Conservation (phyloP, 2,329 filamentous ascomycete genomes). For the Pseudogymnoascus sp. region DNA sequence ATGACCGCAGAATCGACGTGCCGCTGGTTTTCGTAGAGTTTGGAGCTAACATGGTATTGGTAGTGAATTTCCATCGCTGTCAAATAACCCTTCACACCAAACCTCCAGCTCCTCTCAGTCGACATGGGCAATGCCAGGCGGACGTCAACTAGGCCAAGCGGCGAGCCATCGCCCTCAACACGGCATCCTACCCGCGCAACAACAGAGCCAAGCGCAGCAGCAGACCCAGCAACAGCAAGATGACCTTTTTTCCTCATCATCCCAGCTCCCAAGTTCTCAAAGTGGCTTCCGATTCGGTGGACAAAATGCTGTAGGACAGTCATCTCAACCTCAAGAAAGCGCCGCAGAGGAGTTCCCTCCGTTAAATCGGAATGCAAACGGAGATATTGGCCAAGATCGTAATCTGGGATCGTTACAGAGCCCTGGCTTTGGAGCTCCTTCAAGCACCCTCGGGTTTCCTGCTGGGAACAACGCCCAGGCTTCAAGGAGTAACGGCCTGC, state of each 20-base stretch:
- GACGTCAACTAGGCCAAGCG: constrained; percentile 23
- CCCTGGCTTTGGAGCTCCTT: constrained; percentile 46
- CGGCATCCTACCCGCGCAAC: constrained; percentile 21
- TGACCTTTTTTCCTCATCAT: constrained; percentile 28
- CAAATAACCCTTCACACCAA: constrained; percentile 44
- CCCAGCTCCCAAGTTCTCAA: constrained; percentile 25
- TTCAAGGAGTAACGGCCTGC: constrained; percentile 50
- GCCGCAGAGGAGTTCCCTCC: constrained; percentile 55
- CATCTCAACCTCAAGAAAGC: constrained; percentile 35
- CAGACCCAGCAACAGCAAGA: constrained; percentile 29
- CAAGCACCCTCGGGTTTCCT: constrained; percentile 31
- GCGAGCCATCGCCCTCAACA: constrained; percentile 24
- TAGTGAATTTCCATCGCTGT: constrained; percentile 60
- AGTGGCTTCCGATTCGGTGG: constrained; percentile 27
- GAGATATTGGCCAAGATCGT: constrained; percentile 51
- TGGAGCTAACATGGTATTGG: not conserved
- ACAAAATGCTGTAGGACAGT: constrained; percentile 27
- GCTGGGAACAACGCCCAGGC: constrained; percentile 28
- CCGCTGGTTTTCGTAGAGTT: not conserved
- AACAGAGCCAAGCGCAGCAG: constrained; percentile 24
- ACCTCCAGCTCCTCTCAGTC: constrained; percentile 23
- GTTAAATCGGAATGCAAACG: constrained; percentile 47
- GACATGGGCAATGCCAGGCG: constrained; percentile 26
- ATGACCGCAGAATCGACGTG: not conserved
- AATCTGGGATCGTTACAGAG: constrained; percentile 43